Evolutionary conservation across 805 yeast genomes (phyloP).

Genomic region (Jamesozyma piceae): DNA sequence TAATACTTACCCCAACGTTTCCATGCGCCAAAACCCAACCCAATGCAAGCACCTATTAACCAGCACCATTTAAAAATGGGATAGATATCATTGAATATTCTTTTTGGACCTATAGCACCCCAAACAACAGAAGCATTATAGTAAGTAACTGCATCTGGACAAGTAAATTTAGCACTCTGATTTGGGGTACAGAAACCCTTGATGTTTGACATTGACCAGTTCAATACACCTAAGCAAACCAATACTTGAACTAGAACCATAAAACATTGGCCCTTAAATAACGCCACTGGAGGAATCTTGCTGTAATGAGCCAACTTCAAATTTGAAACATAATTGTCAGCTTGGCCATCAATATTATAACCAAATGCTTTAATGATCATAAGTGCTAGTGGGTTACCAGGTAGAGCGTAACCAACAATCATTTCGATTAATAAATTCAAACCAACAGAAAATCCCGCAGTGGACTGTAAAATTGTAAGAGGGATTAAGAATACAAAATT

Average conservation of each 20-base stretch:
- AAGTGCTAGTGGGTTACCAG: constrained; percentile 47
- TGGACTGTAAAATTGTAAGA: constrained; percentile 38
- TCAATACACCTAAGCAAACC: constrained; percentile 28
- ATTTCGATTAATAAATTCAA: constrained; percentile 48
- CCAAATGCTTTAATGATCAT: constrained; percentile 45
- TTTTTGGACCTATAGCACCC: constrained; percentile 49
- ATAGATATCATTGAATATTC: constrained; percentile 48
- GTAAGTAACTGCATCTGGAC: constrained; percentile 35
- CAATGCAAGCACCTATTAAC: constrained; percentile 41
- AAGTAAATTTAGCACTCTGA: constrained; percentile 34
- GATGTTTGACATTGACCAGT: constrained; percentile 30
- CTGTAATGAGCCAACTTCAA: constrained; percentile 50
- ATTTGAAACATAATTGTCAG: constrained; percentile 50
- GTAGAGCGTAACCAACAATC: constrained; percentile 47
- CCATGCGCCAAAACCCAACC: constrained; percentile 25
- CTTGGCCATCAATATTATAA: constrained; percentile 54
- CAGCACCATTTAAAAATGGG: constrained; percentile 58
- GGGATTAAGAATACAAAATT: constrained; percentile 46
- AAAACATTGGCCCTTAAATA: constrained; percentile 40
- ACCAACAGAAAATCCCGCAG: constrained; percentile 41
- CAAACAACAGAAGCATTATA: constrained; percentile 46
- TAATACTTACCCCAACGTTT: constrained; percentile 21
- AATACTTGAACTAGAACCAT: constrained; percentile 28
- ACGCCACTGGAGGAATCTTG: constrained; percentile 49
- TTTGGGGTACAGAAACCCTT: constrained; percentile 29